Evolutionary conservation across 2,329 filamentous ascomycete species (phyloP).

Genomic region (Hymenoscyphus albidus): DNA sequence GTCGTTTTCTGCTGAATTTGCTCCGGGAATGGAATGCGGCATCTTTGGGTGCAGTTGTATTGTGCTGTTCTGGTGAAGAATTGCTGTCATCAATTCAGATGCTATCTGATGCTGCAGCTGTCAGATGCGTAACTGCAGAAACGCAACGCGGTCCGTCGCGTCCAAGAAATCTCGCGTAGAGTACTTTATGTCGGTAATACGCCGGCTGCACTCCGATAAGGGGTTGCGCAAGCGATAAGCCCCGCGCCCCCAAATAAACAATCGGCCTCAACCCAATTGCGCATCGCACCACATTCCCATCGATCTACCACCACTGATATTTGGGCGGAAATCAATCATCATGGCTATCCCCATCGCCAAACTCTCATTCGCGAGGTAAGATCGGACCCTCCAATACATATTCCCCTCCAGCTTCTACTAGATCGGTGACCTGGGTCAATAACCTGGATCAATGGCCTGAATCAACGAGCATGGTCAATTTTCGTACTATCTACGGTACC

Average conservation of each 20-base stretch:
- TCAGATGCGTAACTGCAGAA: not conserved
- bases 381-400: not conserved
- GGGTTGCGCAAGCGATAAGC: not conserved
- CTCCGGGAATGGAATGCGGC: slow-evolving; percentile 43
- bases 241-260: not conserved
- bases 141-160: slow-evolving; percentile 1
- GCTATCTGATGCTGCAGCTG: too few relatives aligned
- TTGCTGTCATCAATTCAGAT: not conserved
- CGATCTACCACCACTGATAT: not conserved
- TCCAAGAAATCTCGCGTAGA: not conserved
- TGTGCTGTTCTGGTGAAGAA: not conserved
- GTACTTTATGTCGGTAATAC: not conserved
- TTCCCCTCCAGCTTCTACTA: too few relatives aligned
- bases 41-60: slow-evolving; percentile 32
- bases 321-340: not conserved
- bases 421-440: too few relatives aligned
- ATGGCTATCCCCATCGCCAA: not conserved
- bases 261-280: not conserved
- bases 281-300: too few relatives aligned
- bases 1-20: slow-evolving; percentile 35
- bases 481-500: too few relatives aligned
- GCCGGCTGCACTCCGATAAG: not conserved
- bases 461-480: too few relatives aligned
- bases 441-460: too few relatives aligned
- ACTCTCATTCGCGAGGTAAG: not conserved